Evolutionary conservation across 2,329 filamentous ascomycete species (phyloP), one percentile per base, ranked within the genome.

Genomic region (Aspergillus bombycis): DNA sequence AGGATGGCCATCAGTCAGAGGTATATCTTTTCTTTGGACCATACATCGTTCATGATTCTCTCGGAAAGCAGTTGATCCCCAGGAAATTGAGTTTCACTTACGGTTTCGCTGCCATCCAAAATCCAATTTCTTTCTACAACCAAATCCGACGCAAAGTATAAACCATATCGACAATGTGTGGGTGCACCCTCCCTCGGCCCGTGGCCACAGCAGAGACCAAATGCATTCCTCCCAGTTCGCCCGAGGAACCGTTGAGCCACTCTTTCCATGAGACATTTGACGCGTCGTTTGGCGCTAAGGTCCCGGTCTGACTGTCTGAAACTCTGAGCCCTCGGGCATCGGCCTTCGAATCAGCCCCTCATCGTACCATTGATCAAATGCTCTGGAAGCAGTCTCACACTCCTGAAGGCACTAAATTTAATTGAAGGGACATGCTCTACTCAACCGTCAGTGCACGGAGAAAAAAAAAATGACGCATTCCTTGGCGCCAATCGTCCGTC

Each of bases 401-500:
- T 26, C 52, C 52, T 38, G 28, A 38, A 38, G 26, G 30, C 52
- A 55, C 52, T 58, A 48, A 28, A 53, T 52, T 52, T 45, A 54
- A 52, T 52, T 57, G 43, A 54, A 58, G 48, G 55, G 52, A 28
- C n/a, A 48, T 43, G 58, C 38, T 28, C 38, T 45, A 45, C n/a
- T 38, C 16, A 12, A n/a, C 9, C 16, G 36, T 26, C 26, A 50
- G 32, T 26, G 34, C 45, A 36, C 36, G 26, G 12, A 26, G 21
- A n/a, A 54, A 43, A 23, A 52, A 50, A 58, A 62, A 62, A 62
- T 62, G 48, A 43, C 61, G 53, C 61, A 62, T 55, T 53, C 7
- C 56, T 62, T 58, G 61, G 55, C 56, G 38, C 36, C 56, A 48
- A 46, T 38, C 32, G 38, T 55, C 23, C n/a, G n/a, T 48, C 38